Evolutionary conservation across 495 filamentous ascomycete genomes (phyloP).

Genomic region (Talaromyces wortmannii): DNA sequence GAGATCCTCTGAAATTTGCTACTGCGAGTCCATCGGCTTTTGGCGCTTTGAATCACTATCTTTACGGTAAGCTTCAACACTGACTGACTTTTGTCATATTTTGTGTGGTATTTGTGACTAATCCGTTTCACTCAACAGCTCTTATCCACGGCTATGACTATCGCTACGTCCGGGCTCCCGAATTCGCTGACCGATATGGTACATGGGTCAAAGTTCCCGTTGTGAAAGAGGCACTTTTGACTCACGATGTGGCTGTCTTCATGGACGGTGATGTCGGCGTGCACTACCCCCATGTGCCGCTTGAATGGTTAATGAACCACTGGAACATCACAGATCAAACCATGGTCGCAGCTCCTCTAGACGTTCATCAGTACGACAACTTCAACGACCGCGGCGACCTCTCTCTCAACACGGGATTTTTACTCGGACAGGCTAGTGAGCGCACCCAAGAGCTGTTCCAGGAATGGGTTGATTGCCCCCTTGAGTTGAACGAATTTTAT

Average conservation of each 20-base stretch:
- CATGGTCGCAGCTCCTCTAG: slow-evolving; percentile 34
- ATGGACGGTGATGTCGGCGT: slow-evolving; percentile 43
- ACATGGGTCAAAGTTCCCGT: slow-evolving; percentile 45
- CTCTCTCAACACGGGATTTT: slow-evolving; percentile 33
- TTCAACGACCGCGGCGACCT: slow-evolving; percentile 18
- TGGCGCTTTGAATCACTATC: slow-evolving; percentile 31
- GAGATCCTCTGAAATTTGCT: slow-evolving; percentile 8
- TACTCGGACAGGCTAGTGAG: slow-evolving; percentile 25
- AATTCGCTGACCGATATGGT: slow-evolving; percentile 13
- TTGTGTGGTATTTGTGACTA: neutral
- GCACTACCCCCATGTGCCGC: slow-evolving; percentile 35
- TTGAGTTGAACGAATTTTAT: slow-evolving; percentile 13
- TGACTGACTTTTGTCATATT: neutral
- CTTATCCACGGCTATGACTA: slow-evolving; percentile 48
- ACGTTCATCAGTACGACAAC: slow-evolving; percentile 18
- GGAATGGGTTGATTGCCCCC: slow-evolving; percentile 27
- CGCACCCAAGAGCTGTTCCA: slow-evolving; percentile 26
- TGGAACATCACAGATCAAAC: slow-evolving; percentile 36
- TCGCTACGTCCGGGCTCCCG: slow-evolving; percentile 31
- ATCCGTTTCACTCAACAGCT: slow-evolving; percentile 14
- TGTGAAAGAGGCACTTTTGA: slow-evolving; percentile 30
- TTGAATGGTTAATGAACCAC: slow-evolving; percentile 50
- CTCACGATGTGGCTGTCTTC: slow-evolving; percentile 40
- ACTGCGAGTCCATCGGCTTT: slow-evolving; percentile 9
- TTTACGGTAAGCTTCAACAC: slow-evolving; percentile 17